Conservation (phyloP, 2,329 filamentous ascomycete species). For the Incumbomyces lentus region DNA sequence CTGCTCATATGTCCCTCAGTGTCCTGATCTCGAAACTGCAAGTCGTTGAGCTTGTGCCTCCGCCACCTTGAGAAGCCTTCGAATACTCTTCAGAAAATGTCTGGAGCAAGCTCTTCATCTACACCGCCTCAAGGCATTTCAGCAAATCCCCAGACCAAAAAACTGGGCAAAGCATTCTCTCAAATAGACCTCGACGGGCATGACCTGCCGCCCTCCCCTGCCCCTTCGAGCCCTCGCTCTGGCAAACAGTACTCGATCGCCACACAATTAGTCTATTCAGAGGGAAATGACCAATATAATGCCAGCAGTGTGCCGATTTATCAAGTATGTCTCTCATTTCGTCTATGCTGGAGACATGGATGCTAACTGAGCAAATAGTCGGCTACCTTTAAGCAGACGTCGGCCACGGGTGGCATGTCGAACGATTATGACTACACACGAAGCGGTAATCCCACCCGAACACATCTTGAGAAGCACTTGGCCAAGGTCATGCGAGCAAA, state of each 20-base stretch:
- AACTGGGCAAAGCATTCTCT: constrained; percentile 41
- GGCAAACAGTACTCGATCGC: constrained; percentile 86
- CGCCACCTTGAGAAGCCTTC: constrained; percentile 11
- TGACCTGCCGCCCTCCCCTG: constrained; percentile 79
- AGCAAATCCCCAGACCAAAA: constrained; percentile 22
- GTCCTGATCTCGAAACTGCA: constrained; percentile 19
- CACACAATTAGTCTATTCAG: constrained; percentile 93
- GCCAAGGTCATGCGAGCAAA: constrained; percentile 98
- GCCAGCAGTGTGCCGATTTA: constrained; percentile 95
- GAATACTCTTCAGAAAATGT: constrained; percentile 14
- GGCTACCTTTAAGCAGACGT: constrained; percentile 92
- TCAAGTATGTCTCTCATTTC: constrained; percentile 43
- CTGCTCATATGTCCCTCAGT: constrained; percentile 21
- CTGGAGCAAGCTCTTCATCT: constrained; percentile 20
- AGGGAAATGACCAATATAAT: constrained; percentile 93
- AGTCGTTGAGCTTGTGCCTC: constrained; percentile 21
- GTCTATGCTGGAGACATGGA: too few species aligned
- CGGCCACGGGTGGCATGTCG: constrained; percentile 54
- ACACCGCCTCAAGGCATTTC: constrained; percentile 15
- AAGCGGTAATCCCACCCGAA: constrained; percentile 91
- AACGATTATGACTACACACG: constrained; percentile 97
- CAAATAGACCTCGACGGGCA: constrained; percentile 72
- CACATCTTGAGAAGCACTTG: constrained; percentile 88
- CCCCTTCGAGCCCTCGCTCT: constrained; percentile 78
- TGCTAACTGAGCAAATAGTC: constrained; percentile 43